Conservation (phyloP, 495 filamentous ascomycete genomes). For the Cetradonia linearis region DNA sequence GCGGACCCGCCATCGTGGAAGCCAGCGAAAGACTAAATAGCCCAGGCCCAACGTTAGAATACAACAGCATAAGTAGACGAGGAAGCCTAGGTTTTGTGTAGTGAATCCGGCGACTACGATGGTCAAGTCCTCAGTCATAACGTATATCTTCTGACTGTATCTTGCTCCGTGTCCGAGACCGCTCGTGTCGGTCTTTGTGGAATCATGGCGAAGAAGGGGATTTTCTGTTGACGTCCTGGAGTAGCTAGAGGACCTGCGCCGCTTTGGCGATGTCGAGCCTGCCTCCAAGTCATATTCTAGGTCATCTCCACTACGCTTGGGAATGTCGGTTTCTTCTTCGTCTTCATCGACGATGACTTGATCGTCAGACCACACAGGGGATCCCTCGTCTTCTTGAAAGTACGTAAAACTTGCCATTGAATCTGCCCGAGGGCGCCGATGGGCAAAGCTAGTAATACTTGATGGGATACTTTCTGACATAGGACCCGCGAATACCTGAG, state of each 20-base stretch:
- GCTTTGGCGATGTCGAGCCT: slow-evolving; percentile 24
- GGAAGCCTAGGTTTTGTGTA: slow-evolving; percentile 57
- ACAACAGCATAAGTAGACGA: slow-evolving; percentile 59
- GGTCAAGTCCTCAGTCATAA: slow-evolving; percentile 84
- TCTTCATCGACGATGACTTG: slow-evolving; percentile 42
- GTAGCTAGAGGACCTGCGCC: slow-evolving; percentile 45
- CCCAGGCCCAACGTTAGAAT: slow-evolving; percentile 61
- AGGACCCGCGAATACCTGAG: slow-evolving; percentile 80
- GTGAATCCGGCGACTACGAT: slow-evolving; percentile 86
- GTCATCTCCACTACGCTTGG: slow-evolving; percentile 35
- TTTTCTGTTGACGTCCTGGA: slow-evolving; percentile 55
- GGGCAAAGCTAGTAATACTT: slow-evolving; percentile 76
- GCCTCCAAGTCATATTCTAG: slow-evolving; percentile 31
- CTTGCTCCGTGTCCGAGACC: slow-evolving; percentile 46
- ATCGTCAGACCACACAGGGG: slow-evolving; percentile 41
- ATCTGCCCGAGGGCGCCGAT: slow-evolving; percentile 62
- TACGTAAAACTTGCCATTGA: slow-evolving; percentile 87
- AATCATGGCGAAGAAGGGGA: slow-evolving; percentile 59
- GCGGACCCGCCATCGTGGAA: slow-evolving; percentile 74
- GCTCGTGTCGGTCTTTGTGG: slow-evolving; percentile 46
- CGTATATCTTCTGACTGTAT: slow-evolving; percentile 79
- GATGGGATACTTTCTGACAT: slow-evolving; percentile 92
- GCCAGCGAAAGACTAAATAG: slow-evolving; percentile 80
- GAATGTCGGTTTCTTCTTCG: slow-evolving; percentile 43
- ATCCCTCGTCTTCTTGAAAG: slow-evolving; percentile 54